Evolutionary conservation across 495 filamentous ascomycete genomes (phyloP).

Genomic region (Penicillium pulvis): DNA sequence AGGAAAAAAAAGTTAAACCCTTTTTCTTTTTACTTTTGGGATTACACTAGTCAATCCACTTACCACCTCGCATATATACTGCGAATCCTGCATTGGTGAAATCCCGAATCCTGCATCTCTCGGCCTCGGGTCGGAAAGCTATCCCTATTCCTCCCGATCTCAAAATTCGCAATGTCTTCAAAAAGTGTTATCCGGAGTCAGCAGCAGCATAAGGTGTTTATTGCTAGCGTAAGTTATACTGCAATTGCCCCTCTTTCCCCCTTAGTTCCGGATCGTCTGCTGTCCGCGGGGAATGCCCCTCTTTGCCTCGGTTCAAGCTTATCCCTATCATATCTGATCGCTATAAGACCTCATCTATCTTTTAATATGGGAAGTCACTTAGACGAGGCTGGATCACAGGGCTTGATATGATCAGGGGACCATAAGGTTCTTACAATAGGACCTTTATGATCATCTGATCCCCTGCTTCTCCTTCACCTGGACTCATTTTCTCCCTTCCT

Average conservation of each 20-base stretch:
- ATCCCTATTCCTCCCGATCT: slow-evolving; percentile 29
- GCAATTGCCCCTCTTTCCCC: neutral
- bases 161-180: slow-evolving; percentile 23
- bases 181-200: slow-evolving; percentile 24
- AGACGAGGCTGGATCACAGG: too few relatives aligned
- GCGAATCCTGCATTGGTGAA: slow-evolving; percentile 3
- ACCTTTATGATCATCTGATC: slow-evolving; percentile 1
- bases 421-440: neutral
- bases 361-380: too few relatives aligned
- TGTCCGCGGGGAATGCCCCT: slow-evolving; percentile 18
- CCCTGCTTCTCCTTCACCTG: too few relatives aligned
- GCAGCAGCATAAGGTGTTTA: slow-evolving; percentile 31
- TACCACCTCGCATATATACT: neutral
- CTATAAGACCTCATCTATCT: neutral
- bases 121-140: slow-evolving; percentile 24
- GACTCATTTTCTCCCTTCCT: neutral
- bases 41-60: slow-evolving; percentile 5
- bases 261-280: neutral
- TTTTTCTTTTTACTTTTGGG: slow-evolving; percentile 9
- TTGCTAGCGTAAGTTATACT: slow-evolving; percentile 32
- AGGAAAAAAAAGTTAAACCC: slow-evolving; percentile 3
- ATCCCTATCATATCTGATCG: neutral
- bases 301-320: slow-evolving; percentile 17
- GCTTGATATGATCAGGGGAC: neutral
- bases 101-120: slow-evolving; percentile 5